phyloP scores from a whole-genome alignment of 768 basidiomycete species.

The Tylopilus plumbeoviolaceoides region DNA sequence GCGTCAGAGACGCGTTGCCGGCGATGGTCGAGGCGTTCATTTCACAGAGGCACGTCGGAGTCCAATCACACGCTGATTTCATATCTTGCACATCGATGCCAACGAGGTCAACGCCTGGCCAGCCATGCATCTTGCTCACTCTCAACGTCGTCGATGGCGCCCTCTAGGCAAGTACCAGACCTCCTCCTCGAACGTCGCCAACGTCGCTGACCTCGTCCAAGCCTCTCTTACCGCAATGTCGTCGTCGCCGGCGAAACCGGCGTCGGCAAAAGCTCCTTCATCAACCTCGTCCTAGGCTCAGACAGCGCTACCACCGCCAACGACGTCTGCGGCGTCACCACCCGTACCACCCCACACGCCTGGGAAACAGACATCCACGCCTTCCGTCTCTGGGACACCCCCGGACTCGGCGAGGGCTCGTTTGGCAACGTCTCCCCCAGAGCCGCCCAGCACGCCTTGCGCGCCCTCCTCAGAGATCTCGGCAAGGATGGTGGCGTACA shows the following conservation, averaged over 20 bases:
- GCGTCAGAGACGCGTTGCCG: slow-evolving; percentile 26
- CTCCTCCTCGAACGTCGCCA: too few relatives aligned
- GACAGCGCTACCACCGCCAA: slow-evolving; percentile 17
- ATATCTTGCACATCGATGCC: slow-evolving; percentile 3
- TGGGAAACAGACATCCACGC: slow-evolving; percentile 20
- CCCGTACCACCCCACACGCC: slow-evolving; percentile 1
- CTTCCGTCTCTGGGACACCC: slow-evolving; percentile 24
- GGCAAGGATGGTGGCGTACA: slow-evolving; percentile 22
- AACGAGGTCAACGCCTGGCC: slow-evolving; percentile 8
- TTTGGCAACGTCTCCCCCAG: slow-evolving; percentile 22
- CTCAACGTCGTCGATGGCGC: too few relatives aligned
- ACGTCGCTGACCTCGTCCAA: background rate
- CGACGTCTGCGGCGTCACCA: slow-evolving; percentile 23
- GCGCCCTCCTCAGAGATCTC: slow-evolving; percentile 17
- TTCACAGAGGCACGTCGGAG: too few relatives aligned
- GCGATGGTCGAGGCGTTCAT: slow-evolving; percentile 20
- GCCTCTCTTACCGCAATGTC: slow-evolving; percentile 16
- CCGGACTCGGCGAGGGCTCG: slow-evolving; percentile 20
- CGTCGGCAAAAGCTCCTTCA: slow-evolving; percentile 26
- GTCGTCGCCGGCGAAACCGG: slow-evolving; percentile 24
- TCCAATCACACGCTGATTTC: slow-evolving; percentile 6
- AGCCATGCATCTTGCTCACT: background rate
- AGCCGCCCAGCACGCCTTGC: slow-evolving; percentile 18
- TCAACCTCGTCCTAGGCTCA: slow-evolving; percentile 18
- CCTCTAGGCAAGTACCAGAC: too few relatives aligned